These are phyloP conservation scores for Debaryomyces prosopidis DNA, from an alignment of 805 yeast species.

Conservation along the genomic window DNA sequence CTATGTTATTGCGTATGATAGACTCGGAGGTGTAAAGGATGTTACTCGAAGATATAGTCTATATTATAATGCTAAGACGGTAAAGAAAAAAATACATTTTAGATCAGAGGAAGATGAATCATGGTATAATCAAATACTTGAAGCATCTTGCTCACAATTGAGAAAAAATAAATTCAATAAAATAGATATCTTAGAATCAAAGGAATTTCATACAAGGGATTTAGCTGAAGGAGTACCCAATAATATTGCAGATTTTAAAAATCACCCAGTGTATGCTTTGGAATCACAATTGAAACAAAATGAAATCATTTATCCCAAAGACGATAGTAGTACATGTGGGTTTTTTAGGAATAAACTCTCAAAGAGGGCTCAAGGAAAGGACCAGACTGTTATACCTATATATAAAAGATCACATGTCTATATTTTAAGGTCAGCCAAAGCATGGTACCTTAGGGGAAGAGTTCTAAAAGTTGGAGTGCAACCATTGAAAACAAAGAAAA, in stretches of 20 bases:
- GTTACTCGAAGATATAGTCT: slow-evolving; percentile 82
- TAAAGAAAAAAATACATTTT: slow-evolving; percentile 66
- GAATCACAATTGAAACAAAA: slow-evolving; percentile 72
- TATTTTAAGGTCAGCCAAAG: slow-evolving; percentile 67
- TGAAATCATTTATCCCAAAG: slow-evolving; percentile 70
- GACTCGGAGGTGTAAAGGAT: slow-evolving; percentile 66
- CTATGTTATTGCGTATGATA: slow-evolving; percentile 79
- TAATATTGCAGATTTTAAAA: slow-evolving; percentile 75
- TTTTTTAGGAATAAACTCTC: slow-evolving; percentile 52
- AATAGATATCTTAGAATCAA: slow-evolving; percentile 55
- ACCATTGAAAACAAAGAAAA: slow-evolving; percentile 53
- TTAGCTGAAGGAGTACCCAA: slow-evolving; percentile 85
- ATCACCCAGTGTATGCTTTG: slow-evolving; percentile 83
- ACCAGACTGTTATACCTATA: slow-evolving; percentile 49
- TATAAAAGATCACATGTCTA: slow-evolving; percentile 68
- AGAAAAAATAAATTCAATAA: slow-evolving; percentile 20
- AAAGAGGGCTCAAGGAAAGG: slow-evolving; percentile 15
- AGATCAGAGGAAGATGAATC: slow-evolving; percentile 52
- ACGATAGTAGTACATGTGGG: slow-evolving; percentile 61
- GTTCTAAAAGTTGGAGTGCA: slow-evolving; percentile 68
- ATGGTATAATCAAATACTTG: slow-evolving; percentile 61
- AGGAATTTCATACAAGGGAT: slow-evolving; percentile 62
- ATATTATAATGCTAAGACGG: slow-evolving; percentile 68
- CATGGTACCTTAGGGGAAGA: slow-evolving; percentile 86
- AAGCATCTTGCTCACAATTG: slow-evolving; percentile 24